Evolutionary conservation across 1,139 yeast species (phyloP).

Genomic region (Scheffersomyces lignicola): DNA sequence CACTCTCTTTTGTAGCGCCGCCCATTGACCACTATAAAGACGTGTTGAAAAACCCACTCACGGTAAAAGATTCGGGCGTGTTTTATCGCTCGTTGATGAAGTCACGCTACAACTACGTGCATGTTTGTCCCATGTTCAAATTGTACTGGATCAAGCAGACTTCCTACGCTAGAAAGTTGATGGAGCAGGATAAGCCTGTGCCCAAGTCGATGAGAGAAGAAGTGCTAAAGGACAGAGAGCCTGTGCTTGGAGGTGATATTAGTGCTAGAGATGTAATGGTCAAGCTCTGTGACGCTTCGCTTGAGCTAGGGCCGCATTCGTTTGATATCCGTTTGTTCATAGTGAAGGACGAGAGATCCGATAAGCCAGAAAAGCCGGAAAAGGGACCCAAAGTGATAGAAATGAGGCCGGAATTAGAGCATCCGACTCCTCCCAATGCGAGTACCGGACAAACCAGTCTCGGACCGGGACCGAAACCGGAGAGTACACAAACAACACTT

Average conservation of each 20-base stretch:
- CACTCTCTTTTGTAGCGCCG: constrained; percentile 62
- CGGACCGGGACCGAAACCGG: neutral
- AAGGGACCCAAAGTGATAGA: constrained; percentile 31
- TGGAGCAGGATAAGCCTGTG: constrained; percentile 33
- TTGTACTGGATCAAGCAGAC: constrained; percentile 75
- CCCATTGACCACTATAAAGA: constrained; percentile 53
- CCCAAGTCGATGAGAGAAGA: constrained; percentile 27
- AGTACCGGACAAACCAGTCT: neutral
- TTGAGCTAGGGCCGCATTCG: constrained; percentile 80
- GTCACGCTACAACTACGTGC: constrained; percentile 73
- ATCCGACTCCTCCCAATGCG: too few species aligned
- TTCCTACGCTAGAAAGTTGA: constrained; percentile 44
- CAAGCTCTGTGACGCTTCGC: constrained; percentile 72
- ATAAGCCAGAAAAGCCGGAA: constrained; percentile 36
- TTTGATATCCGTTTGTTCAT: constrained; percentile 78
- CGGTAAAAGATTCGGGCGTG: constrained; percentile 72
- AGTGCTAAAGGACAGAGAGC: constrained; percentile 27
- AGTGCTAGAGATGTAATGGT: constrained; percentile 87
- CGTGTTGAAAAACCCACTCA: constrained; percentile 62
- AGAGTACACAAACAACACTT: neutral
- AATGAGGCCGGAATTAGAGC: too few species aligned
- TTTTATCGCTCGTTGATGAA: constrained; percentile 69
- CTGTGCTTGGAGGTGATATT: constrained; percentile 46
- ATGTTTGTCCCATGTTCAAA: constrained; percentile 70
- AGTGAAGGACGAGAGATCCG: constrained; percentile 68